Evolutionary conservation across 306 rosid genomes (phyloP).

Genomic region (Luffa aegyptiaca): DNA sequence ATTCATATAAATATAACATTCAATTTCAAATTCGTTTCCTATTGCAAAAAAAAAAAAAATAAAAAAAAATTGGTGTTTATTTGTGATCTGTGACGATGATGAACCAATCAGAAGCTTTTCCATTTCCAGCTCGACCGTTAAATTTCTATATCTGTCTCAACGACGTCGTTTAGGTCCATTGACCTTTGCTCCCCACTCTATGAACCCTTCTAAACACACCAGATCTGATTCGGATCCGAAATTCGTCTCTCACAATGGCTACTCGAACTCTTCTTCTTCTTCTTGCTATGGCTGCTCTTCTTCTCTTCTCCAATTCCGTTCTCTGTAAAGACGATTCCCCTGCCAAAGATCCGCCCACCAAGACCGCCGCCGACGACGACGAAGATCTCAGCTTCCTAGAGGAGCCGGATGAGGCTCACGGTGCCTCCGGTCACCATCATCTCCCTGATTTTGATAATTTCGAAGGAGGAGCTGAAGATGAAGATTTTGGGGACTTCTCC

Average conservation of each 20-base stretch:
- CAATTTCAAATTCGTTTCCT: not conserved
- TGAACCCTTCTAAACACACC: conserved; percentile 17
- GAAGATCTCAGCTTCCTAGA: conserved; percentile 94
- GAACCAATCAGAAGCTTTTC: not conserved
- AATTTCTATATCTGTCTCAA: not conserved
- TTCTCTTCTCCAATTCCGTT: conserved; percentile 50
- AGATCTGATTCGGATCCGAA: conserved; percentile 8
- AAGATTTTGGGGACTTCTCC: conserved; percentile 46
- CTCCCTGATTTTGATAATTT: conserved; percentile 27
- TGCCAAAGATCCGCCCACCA: conserved; percentile 18
- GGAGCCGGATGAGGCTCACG: conserved; percentile 31
- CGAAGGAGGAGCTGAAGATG: conserved; percentile 21
- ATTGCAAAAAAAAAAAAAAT: not conserved
- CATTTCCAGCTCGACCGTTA: conserved; percentile 3
- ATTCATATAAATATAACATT: too few species aligned
- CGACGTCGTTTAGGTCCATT: conserved; percentile 1
- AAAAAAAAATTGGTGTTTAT: not conserved
- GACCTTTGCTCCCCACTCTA: not conserved
- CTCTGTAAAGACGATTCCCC: conserved; percentile 11
- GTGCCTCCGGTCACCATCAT: conserved; percentile 8
- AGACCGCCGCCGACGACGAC: conserved; percentile 29
- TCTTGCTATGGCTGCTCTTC: conserved; percentile 43
- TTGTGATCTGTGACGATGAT: not conserved
- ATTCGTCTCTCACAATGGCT: conserved; percentile 29
- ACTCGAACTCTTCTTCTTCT: conserved; percentile 37